Evolutionary conservation across 352 stramenopile species (phyloP).

Genomic region (Globisporangium carolinianum): DNA sequence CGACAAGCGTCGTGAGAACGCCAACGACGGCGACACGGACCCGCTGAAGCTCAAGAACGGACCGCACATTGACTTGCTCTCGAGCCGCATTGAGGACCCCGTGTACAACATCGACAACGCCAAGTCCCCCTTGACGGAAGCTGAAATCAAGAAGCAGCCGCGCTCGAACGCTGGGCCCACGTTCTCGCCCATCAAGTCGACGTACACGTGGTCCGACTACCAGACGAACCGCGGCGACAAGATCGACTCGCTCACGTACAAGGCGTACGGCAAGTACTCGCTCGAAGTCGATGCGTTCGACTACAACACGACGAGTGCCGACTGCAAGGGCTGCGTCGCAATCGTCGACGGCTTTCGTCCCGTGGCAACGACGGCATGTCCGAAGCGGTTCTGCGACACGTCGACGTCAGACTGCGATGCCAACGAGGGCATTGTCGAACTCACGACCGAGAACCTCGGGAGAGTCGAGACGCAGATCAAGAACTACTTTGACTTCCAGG

Average conservation of each 20-base stretch:
- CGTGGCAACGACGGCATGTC: conserved; percentile 19
- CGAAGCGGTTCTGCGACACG: conserved; percentile 31
- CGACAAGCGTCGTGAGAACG: conserved; percentile 27
- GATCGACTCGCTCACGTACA: conserved; percentile 35
- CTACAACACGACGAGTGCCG: conserved; percentile 25
- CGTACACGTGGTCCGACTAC: conserved; percentile 44
- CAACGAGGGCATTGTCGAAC: conserved; percentile 9
- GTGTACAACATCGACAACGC: conserved; percentile 2
- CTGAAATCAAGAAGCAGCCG: neutral
- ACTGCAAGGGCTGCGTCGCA: conserved; percentile 39
- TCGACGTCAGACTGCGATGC: conserved; percentile 2
- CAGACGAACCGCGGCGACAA: conserved; percentile 20
- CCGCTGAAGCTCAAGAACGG: neutral
- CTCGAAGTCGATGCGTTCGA: conserved; percentile 39
- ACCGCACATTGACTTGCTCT: conserved; percentile 5
- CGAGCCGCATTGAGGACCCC: neutral
- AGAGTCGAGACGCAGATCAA: conserved; percentile 14
- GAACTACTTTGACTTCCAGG: conserved; percentile 30
- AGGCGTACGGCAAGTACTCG: conserved; percentile 41
- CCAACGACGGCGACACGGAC: conserved; percentile 2
- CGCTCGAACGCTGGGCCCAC: neutral
- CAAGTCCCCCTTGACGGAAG: neutral
- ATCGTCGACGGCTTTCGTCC: conserved; percentile 51
- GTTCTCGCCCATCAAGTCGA: neutral
- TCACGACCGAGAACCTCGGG: conserved; percentile 26